phyloP scores from a whole-genome alignment of 768 basidiomycete species.

The Sistotremastrum niveocremeum region DNA sequence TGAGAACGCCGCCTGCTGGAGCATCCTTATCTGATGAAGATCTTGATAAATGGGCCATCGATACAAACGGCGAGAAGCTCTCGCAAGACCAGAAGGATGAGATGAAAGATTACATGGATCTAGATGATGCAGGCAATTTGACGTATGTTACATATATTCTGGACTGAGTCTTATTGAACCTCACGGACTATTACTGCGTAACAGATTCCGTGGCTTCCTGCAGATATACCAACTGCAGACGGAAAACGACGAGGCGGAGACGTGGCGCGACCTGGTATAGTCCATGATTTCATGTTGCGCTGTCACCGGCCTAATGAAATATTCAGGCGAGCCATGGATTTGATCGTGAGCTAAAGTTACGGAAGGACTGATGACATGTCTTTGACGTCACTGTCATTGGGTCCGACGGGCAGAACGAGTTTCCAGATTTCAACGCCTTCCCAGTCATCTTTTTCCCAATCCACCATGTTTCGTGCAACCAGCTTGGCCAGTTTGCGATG shows the following conservation, averaged over 20 bases:
- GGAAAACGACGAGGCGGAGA: conserved; percentile 73
- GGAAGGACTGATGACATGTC: conserved; percentile 12
- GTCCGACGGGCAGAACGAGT: conserved; percentile 13
- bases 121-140: conserved; percentile 53
- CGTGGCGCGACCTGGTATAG: conserved; percentile 67
- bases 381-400: background rate
- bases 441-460: conserved; percentile 63
- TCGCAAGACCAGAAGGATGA: conserved; percentile 67
- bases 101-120: conserved; percentile 60
- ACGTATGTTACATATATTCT: conserved; percentile 32
- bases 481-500: conserved; percentile 45
- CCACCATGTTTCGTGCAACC: conserved; percentile 39
- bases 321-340: conserved; percentile 61
- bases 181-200: background rate
- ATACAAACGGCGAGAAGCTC: conserved; percentile 76
- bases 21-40: conserved; percentile 48
- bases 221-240: conserved; percentile 81
- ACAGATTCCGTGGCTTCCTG: conserved; percentile 65
- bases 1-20: conserved; percentile 34
- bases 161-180: background rate
- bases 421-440: conserved; percentile 76
- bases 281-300: background rate
- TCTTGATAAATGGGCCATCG: conserved; percentile 61
- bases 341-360: conserved; percentile 45
- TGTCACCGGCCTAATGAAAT: background rate